phyloP scores from a whole-genome alignment of 148 eudicot genomes.

The Silene conica region DNA sequence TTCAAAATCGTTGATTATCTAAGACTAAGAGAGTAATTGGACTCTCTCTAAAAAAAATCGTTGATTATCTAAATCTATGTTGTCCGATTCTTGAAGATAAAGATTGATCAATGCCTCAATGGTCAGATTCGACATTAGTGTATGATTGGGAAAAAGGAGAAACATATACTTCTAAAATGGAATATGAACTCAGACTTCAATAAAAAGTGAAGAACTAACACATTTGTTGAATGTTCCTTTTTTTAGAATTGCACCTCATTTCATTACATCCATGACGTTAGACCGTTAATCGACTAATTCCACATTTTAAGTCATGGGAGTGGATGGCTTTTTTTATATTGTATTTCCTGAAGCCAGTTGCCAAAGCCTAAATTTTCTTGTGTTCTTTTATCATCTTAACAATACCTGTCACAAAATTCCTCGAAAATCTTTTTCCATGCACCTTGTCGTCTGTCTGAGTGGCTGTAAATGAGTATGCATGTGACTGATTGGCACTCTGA shows the following conservation, averaged over 20 bases:
- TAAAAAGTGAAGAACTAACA: not conserved
- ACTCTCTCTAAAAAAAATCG: too few relatives aligned
- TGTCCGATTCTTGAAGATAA: not conserved
- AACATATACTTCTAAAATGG: not conserved
- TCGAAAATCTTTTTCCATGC: too few relatives aligned
- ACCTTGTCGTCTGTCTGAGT: not conserved
- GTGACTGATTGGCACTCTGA: slow-evolving; percentile 5
- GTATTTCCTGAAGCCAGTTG: not conserved
- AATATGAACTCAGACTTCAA: not conserved
- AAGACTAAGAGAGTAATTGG: too few relatives aligned
- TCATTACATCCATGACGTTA: not conserved
- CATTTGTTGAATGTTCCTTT: not conserved
- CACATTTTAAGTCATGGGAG: not conserved
- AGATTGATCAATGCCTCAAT: not conserved
- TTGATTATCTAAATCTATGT: not conserved
- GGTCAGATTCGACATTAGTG: too few relatives aligned
- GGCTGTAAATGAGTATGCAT: not conserved
- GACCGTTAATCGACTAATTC: too few relatives aligned
- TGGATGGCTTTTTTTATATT: not conserved
- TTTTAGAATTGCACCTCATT: not conserved
- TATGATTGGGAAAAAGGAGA: too few relatives aligned
- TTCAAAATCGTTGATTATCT: too few relatives aligned
- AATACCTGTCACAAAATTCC: too few relatives aligned
- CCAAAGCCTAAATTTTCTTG: not conserved
- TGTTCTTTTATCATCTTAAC: not conserved